Base-by-base conservation (phyloP, 2,329 filamentous ascomycete species). In the Hymenoscyphus scutula region DNA sequence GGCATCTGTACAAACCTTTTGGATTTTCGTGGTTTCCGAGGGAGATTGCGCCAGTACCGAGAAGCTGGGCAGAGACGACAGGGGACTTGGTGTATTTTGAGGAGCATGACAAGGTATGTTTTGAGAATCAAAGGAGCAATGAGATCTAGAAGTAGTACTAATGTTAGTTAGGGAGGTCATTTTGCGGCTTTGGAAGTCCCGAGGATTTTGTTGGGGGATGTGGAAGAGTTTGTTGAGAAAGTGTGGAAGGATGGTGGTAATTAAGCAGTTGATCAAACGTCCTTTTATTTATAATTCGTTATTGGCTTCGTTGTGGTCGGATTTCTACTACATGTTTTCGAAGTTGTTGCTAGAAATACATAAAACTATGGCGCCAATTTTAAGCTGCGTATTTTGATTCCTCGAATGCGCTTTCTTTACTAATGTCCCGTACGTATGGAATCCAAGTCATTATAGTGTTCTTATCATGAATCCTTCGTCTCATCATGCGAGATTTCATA, bases 11-110 rank as follows among this genome's bases (percentile, higher is more conserved):
- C 7, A 81, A 81, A 62, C 80, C 80, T 0, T 72, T 80, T 34
- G 81, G 79, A 0, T 81, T 76, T 63, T 81, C 78, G 0, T 74
- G 70, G 11, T 84, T 82, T 62, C 77, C 77, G 0, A 70, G 69
- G 17, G 80, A 83, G 51, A 64, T 82, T 10, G 64, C 72, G 2
- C 73, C 76, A 0, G 59, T 77, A 1, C 80, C 81, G 0, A 72
- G 69, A 54, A 63, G 62, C 0, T 77, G 77, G 70, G 71, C 73
- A 0, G 73, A 74, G 30, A 72, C 68, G 19, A 77, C 72, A 1
- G 73, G 74, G 6, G 74, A 78, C 32, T 55, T 81, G 17, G 74
- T 77, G 0, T 78, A 72, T 34, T 77, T 70, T 65, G 71, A 64
- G 30, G 60, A 72, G n/a, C 74, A 78, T 67, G 60, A 73, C 15